These are phyloP conservation scores for Penicillium desertorum DNA, from an alignment of 495 filamentous ascomycete species.

Conservation along the genomic window DNA sequence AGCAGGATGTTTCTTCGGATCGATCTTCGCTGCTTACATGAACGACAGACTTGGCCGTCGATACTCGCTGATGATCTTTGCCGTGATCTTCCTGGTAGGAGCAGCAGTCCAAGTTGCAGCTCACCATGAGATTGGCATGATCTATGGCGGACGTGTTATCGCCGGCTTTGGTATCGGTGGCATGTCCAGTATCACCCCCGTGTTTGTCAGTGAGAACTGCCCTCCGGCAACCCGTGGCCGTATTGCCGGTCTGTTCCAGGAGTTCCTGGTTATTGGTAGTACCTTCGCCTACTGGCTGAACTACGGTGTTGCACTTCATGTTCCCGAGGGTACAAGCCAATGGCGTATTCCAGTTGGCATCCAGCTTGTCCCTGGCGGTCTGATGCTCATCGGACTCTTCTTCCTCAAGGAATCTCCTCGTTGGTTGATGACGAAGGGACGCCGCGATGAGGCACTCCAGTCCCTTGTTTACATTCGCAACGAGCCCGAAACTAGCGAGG, in stretches of 20 bases:
- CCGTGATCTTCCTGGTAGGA: slow-evolving; percentile 60
- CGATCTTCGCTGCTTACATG: slow-evolving; percentile 57
- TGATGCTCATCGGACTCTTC: slow-evolving; percentile 51
- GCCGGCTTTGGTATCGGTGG: slow-evolving; percentile 46
- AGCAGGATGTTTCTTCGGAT: slow-evolving; percentile 69
- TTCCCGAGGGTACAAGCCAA: slow-evolving; percentile 44
- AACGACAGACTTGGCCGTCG: slow-evolving; percentile 60
- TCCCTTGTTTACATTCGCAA: slow-evolving; percentile 47
- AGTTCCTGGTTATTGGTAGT: slow-evolving; percentile 33
- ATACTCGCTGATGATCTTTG: slow-evolving; percentile 56
- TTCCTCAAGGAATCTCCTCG: slow-evolving; percentile 56
- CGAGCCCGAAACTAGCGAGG: slow-evolving; percentile 37
- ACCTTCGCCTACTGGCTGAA: slow-evolving; percentile 49
- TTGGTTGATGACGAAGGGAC: slow-evolving; percentile 52
- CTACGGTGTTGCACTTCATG: slow-evolving; percentile 49
- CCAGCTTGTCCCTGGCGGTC: slow-evolving; percentile 52
- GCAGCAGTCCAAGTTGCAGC: slow-evolving; percentile 59
- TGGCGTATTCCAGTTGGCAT: slow-evolving; percentile 56
- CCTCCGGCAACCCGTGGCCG: slow-evolving; percentile 45
- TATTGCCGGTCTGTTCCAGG: slow-evolving; percentile 40
- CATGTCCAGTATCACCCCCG: slow-evolving; percentile 48
- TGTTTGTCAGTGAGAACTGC: slow-evolving; percentile 51
- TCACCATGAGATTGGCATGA: slow-evolving; percentile 33
- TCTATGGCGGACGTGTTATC: slow-evolving; percentile 46
- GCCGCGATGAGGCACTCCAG: slow-evolving; percentile 45